phyloP scores from a whole-genome alignment of 768 basidiomycete species.

The Rubroboletus pulcherrimus region DNA sequence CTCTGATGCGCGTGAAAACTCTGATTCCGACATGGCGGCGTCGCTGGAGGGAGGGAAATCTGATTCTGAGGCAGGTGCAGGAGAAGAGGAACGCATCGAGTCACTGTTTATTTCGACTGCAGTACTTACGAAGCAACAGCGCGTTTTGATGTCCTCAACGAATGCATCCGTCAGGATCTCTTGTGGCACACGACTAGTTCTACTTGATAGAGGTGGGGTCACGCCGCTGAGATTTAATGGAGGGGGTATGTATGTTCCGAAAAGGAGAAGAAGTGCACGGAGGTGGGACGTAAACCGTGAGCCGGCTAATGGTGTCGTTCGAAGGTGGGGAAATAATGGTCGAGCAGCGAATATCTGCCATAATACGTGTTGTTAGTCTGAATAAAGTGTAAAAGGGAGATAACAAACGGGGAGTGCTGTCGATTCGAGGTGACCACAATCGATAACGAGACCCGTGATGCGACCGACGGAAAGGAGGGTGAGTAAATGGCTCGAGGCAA shows the following conservation, averaged over 20 bases:
- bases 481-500: slow-evolving; percentile 84
- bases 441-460: slow-evolving; percentile 90
- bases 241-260: slow-evolving; percentile 83
- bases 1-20: slow-evolving; percentile 52
- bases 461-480: slow-evolving; percentile 82
- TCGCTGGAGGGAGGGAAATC: slow-evolving; percentile 51
- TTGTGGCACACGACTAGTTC: slow-evolving; percentile 65
- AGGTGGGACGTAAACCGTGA: slow-evolving; percentile 74
- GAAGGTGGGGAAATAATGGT: slow-evolving; percentile 78
- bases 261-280: slow-evolving; percentile 74
- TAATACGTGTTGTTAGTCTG: not conserved
- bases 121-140: slow-evolving; percentile 83
- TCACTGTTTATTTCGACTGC: slow-evolving; percentile 40
- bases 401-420: slow-evolving; percentile 76
- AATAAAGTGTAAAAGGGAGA: not conserved
- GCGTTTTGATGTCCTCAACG: slow-evolving; percentile 88
- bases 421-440: slow-evolving; percentile 90
- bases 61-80: slow-evolving; percentile 32
- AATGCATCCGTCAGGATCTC: slow-evolving; percentile 76
- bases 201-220: slow-evolving; percentile 59
- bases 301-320: slow-evolving; percentile 88
- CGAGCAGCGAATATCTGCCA: slow-evolving; percentile 91
- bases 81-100: slow-evolving; percentile 32
- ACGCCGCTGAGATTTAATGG: slow-evolving; percentile 64
- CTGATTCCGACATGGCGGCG: slow-evolving; percentile 62